phyloP scores from a whole-genome alignment of 305 asterid genomes.

The Fraxinus velutina region DNA sequence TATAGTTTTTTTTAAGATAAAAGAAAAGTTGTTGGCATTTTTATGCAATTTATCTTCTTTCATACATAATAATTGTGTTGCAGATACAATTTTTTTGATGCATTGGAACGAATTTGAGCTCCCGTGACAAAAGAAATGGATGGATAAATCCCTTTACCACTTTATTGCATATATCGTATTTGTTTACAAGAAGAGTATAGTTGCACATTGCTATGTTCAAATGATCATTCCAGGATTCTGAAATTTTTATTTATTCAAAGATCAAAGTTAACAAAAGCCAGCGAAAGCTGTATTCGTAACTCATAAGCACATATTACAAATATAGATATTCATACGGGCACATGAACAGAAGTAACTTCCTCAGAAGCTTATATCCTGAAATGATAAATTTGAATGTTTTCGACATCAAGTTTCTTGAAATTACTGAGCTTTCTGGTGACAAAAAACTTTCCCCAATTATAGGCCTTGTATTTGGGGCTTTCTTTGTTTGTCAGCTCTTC shows the following conservation, averaged over 20 bases:
- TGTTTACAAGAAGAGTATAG: neutral
- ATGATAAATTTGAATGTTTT: slow-evolving; percentile 25
- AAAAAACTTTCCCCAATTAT: slow-evolving; percentile 30
- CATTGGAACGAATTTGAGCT: neutral
- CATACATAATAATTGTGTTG: neutral
- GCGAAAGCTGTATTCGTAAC: neutral
- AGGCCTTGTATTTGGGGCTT: slow-evolving; percentile 24
- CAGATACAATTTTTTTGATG: neutral
- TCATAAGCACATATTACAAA: neutral
- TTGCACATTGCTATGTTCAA: neutral
- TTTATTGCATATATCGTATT: neutral
- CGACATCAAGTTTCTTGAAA: slow-evolving; percentile 28
- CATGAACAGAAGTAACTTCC: neutral
- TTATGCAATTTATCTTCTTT: neutral
- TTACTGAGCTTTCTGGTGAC: slow-evolving; percentile 23
- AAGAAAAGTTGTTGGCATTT: neutral
- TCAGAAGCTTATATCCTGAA: slow-evolving; percentile 19
- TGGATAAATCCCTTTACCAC: neutral
- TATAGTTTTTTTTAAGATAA: neutral
- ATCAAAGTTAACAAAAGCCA: neutral
- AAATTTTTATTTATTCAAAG: slow-evolving; percentile 3
- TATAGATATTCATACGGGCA: neutral
- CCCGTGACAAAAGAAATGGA: neutral
- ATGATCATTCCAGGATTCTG: neutral
- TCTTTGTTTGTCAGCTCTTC: slow-evolving; percentile 22